Evolutionary conservation across 768 basidiomycete species (phyloP), one percentile per base, ranked within the genome.

Genomic region (Lactifluus pinguis): DNA sequence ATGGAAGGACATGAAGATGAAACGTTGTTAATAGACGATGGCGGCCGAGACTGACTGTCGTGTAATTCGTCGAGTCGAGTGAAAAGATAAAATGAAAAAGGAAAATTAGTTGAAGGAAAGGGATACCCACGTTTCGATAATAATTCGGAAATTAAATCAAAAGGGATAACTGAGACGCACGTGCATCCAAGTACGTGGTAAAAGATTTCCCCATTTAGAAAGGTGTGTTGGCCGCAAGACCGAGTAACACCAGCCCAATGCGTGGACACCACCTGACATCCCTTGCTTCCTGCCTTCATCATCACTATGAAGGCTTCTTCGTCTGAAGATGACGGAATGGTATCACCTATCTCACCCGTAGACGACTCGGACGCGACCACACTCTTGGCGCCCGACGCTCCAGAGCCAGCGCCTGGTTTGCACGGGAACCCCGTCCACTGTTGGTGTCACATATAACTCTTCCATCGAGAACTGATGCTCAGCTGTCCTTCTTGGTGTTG

Each of bases 341-440:
- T 62, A 17, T 73, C 74, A 10, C 72, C 72, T 5, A 68, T 70
- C 30, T 78, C 77, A 9, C 76, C 82, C 7, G 75, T 72, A 49
- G 88, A 89, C 59, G 86, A 89, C 29, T 86, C 85, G 7, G 89
- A 89, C 68, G 70, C 69, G 44, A 61, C 61, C 30, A 59, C 79
- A 2, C 67, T 79, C 57, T 82, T 77, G 29, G 75, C 77, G 64
- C 72, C 72, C 42, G 72, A 76, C 62, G 61, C 14, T 53, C 74
- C 76, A 59, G 86, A 87, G 66, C 87, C 87, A n/a, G 78, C 75
- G 55, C 89, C 89, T 56, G 89, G 89, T 39, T 61, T 91, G 29
- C 74, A 85, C 71, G 89, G 89, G 29, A 74, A 78, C 38, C 89
- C 90, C 47, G 89, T 92, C 59, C 80, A 87, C 67, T 92, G 90